Evolutionary conservation across 768 basidiomycete genomes (phyloP).

Genomic region (Boletales sp.): DNA sequence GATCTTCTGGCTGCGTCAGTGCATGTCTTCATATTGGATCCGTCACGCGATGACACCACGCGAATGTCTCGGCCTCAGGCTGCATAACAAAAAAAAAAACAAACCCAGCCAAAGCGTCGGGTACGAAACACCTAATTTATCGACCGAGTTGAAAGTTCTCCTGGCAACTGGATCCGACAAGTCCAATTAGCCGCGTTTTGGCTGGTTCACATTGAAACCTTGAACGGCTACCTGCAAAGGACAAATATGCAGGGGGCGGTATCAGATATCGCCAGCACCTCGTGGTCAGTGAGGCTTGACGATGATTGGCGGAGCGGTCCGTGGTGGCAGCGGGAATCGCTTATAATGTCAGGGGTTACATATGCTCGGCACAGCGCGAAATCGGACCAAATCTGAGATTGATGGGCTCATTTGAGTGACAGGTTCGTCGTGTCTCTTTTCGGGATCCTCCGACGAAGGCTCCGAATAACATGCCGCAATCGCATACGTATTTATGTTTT

Average conservation of each 20-base stretch:
- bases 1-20: not conserved
- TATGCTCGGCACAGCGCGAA: constrained; percentile 9
- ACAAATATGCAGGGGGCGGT: not conserved
- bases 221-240: constrained; percentile 7
- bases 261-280: not conserved
- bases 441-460: constrained; percentile 22
- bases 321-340: constrained; percentile 6
- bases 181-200: not conserved
- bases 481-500: constrained; percentile 14
- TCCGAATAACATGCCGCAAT: constrained; percentile 18
- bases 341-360: constrained; percentile 20
- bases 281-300: not conserved
- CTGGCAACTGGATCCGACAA: constrained; percentile 2
- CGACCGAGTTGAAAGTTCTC: constrained; percentile 1
- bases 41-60: too few species aligned
- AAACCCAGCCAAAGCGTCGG: constrained; percentile 1
- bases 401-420: constrained; percentile 11
- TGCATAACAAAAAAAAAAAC: constrained; percentile 1
- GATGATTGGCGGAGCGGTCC: constrained; percentile 7
- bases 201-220: constrained; percentile 6
- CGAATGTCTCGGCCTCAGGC: too few species aligned
- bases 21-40: not conserved
- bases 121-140: not conserved
- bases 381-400: constrained; percentile 30
- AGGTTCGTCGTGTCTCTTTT: constrained; percentile 15